Base-by-base conservation (phyloP, 257 asterid genomes). In the Lycium ferocissimum region DNA sequence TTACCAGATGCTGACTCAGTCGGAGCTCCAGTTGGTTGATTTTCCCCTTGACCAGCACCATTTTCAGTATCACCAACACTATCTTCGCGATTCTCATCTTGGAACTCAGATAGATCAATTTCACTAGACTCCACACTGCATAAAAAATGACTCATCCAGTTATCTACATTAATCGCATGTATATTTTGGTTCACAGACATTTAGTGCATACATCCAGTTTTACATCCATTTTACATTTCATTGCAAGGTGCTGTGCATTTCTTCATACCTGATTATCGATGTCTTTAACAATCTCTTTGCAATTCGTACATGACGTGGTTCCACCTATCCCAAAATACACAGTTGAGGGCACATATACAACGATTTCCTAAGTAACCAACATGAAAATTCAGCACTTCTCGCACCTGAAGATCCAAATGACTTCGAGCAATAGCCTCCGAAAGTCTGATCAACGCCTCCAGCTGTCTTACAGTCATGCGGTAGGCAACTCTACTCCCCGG, bases 401-500 rank as follows among this genome's bases (percentile, higher is more conserved):
- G 84, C 82, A 94, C 98, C 98, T 93, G 91, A 84, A 80, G 53
- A 85, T 97, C 99, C 73, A 97, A 86, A 91, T 94, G 95, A 89
- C 94, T 73, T 75, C 98, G 94, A 51, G 98, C 99, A 89, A 97
- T 93, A 87, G 99, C 97, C 89, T 97, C 99, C 18, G 99, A 94
- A 63, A 95, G 98, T 92, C 99, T 89, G 84, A 97, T 91, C 83
- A 97, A 89, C 5, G 98, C 99, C 92, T 97, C 98, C 56, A 95
- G 91, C 89, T 95, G 99, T 87, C 99, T 91, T 85, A 97, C 98
- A 56, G 99, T 97, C 98, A 97, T 97, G 56, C 99, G 98, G 88
- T 97, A 97, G 85, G 99, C 98, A 86, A 97, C 98, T 93, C 94
- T 92, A 88, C 98, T 94, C 57, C 99, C 98, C 20, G 99, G 99